Evolutionary conservation across 2,329 filamentous ascomycete genomes (phyloP).

Genomic region (Gaeumannomyces tritici): DNA sequence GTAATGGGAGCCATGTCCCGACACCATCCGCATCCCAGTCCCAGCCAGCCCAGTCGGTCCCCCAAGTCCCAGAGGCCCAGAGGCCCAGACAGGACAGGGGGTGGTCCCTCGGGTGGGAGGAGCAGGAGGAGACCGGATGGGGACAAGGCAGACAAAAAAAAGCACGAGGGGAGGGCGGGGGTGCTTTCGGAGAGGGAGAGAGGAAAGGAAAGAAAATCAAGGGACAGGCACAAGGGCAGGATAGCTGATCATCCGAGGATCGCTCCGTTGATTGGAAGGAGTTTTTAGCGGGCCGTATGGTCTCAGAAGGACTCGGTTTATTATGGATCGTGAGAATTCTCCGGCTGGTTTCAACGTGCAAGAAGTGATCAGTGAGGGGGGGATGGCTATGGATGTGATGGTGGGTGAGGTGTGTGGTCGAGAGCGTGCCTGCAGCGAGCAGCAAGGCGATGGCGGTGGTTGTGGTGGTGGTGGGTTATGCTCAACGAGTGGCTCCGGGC

Average conservation of each 20-base stretch:
- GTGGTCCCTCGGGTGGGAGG: not conserved
- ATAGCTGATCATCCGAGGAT: slow-evolving; percentile 1
- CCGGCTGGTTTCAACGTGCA: slow-evolving; percentile 13
- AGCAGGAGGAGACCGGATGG: not conserved
- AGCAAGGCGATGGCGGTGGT: not conserved
- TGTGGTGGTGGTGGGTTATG: not conserved
- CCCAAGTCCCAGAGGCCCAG: not conserved
- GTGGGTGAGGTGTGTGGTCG: not conserved
- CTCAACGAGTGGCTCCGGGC: not conserved
- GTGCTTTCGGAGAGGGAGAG: not conserved
- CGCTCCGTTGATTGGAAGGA: slow-evolving; percentile 5
- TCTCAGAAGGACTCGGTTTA: slow-evolving; percentile 8
- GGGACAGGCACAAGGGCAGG: not conserved
- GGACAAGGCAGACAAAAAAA: not conserved
- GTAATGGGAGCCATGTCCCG: not conserved
- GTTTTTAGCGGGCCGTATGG: slow-evolving; percentile 6
- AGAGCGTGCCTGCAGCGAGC: not conserved
- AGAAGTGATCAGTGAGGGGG: not conserved
- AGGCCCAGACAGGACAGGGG: not conserved
- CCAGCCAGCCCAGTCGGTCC: not conserved
- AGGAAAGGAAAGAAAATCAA: not conserved
- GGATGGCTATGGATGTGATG: not conserved
- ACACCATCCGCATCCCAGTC: not conserved
- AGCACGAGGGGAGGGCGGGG: not conserved
- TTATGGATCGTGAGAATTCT: slow-evolving; percentile 13